A percentile compares a stretch with the other conserved stretches of the same genome.
Evolutionary conservation across 2,329 filamentous ascomycete genomes (phyloP).

Genomic region (Xylaria sp.): DNA sequence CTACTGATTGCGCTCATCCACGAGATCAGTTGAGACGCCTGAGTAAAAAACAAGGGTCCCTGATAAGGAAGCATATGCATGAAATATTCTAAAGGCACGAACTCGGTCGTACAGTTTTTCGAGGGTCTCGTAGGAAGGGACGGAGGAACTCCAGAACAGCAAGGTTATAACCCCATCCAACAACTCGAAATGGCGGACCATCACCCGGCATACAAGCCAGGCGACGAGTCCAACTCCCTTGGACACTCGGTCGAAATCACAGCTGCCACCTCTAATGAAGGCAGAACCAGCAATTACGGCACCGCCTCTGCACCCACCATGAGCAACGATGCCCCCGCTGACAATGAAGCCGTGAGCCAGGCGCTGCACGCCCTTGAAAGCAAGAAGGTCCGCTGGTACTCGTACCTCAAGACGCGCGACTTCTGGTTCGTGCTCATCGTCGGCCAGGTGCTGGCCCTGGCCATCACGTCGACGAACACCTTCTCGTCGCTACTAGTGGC

Average conservation of each 20-base stretch:
- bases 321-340: constrained; percentile 24
- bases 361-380: constrained; percentile 63
- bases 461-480: constrained; percentile 92
- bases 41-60: background rate
- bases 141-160: constrained; percentile 9
- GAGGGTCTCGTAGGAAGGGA: constrained; percentile 17
- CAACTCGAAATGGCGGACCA: constrained; percentile 41
- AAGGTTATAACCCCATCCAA: constrained; percentile 31
- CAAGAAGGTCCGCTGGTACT: constrained; percentile 63
- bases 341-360: constrained; percentile 50
- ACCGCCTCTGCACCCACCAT: background rate
- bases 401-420: constrained; percentile 81
- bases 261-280: constrained; percentile 25
- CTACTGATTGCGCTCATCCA: background rate
- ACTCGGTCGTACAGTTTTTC: constrained; percentile 19
- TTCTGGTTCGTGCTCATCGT: constrained; percentile 85
- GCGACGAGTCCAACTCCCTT: constrained; percentile 31
- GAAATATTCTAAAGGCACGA: constrained; percentile 21
- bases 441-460: constrained; percentile 84
- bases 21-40: background rate
- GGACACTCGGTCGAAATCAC: constrained; percentile 38
- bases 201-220: constrained; percentile 28
- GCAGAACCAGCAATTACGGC: constrained; percentile 26
- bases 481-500: constrained; percentile 76
- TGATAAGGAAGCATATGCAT: constrained; percentile 21